Base-by-base conservation (phyloP, 1,139 yeast species). In the Diutina ranongensis region DNA sequence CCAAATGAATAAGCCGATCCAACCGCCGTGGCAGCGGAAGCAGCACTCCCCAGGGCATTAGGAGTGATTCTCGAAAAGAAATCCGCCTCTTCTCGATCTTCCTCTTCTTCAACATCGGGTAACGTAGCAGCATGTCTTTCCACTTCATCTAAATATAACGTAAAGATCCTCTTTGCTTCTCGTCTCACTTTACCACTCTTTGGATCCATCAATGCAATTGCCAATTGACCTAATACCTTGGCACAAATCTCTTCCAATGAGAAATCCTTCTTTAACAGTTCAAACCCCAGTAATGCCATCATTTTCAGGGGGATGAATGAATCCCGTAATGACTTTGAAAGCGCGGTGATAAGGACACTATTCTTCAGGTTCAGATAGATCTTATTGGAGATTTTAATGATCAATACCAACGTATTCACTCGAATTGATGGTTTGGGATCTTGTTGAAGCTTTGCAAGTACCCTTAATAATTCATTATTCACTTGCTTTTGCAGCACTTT, bases 341-440 rank as follows among this genome's bases (percentile, higher is more conserved):
- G 83, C 0, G 97, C 97, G 1, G 97, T 87, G 8, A 88, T 80
- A 42, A 92, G 65, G 2, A 92, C 95, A 35, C 79, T 80, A 33
- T 82, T 71, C 50, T 82, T 70, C 2, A 86, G 77, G 19, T 64
- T 65, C 21, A 70, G 64, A 49, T 81, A 81, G 50, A 92, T 74
- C 50, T 72, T 67, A 31, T 72, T 65, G 0, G 95, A 81, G 31
- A 92, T 80, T 49, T 78, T 78, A 25, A 87, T 80, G 22, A 92
- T 73, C 40, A 87, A 72, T 22, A 86, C 73, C 20, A 94, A 75
- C 0, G 97, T 89, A 61, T 87, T 85, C 5, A 92, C 87, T 53
- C 98, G 67, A 18, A 92, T 85, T 21, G 86, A 85, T 1, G 94
- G 82, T 48, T 81, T 82, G 2, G 80, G 77, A 57, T 92, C 98